A percentile compares a stretch with the other conserved stretches of the same genome.
phyloP scores from a whole-genome alignment of 352 stramenopile species.

The Globisporangium solare region DNA sequence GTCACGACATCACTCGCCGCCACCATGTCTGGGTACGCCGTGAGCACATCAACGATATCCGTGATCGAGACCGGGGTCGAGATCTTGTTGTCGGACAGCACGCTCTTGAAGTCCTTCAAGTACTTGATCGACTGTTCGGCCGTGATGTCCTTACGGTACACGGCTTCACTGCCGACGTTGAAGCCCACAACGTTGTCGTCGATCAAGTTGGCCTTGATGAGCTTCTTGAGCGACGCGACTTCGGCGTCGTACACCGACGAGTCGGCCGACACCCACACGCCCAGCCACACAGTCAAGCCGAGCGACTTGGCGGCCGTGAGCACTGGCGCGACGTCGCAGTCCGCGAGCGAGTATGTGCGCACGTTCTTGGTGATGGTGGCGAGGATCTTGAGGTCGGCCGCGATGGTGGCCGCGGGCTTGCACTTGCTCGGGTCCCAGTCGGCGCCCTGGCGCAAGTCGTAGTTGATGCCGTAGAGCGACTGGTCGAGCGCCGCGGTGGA shows the following conservation, averaged over 20 bases:
- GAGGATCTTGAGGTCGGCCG: slow-evolving; percentile 63
- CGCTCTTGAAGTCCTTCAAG: slow-evolving; percentile 68
- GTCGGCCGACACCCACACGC: slow-evolving; percentile 78
- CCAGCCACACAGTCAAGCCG: slow-evolving; percentile 72
- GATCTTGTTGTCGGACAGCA: slow-evolving; percentile 55
- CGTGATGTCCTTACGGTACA: slow-evolving; percentile 78
- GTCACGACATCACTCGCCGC: slow-evolving; percentile 73
- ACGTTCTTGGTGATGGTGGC: slow-evolving; percentile 64
- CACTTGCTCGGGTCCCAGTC: slow-evolving; percentile 81
- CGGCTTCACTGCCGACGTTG: slow-evolving; percentile 78
- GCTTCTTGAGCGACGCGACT: slow-evolving; percentile 52
- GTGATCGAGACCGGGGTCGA: slow-evolving; percentile 66
- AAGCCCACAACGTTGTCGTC: slow-evolving; percentile 81
- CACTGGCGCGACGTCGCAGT: slow-evolving; percentile 72
- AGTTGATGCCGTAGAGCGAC: slow-evolving; percentile 80
- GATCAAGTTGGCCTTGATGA: slow-evolving; percentile 54
- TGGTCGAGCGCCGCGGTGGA: slow-evolving; percentile 55
- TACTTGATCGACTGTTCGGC: slow-evolving; percentile 64
- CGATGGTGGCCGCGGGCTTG: slow-evolving; percentile 62
- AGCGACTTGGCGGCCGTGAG: slow-evolving; percentile 63
- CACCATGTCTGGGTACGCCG: slow-evolving; percentile 74
- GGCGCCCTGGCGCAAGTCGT: slow-evolving; percentile 69
- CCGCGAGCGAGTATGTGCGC: slow-evolving; percentile 74
- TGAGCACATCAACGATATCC: slow-evolving; percentile 77
- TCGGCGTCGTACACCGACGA: slow-evolving; percentile 59